Conservation (phyloP, 345 rosid species). For the Murraya koenigii region DNA sequence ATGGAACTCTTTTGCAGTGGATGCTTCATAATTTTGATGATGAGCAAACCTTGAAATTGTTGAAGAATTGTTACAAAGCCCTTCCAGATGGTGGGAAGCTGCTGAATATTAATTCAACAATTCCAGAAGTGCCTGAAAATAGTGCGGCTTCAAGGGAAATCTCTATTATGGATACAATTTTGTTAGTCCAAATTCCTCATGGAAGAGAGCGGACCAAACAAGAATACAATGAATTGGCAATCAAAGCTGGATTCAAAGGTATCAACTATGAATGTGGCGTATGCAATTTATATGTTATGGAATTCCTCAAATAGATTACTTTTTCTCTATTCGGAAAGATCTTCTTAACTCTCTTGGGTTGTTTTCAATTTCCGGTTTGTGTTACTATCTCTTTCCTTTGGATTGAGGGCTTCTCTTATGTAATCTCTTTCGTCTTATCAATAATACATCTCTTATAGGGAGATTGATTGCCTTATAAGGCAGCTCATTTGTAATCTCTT, state of each 20-base stretch:
- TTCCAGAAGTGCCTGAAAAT: neutral
- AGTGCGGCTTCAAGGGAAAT: neutral
- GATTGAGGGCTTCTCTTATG: neutral
- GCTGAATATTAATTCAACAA: neutral
- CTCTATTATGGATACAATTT: neutral
- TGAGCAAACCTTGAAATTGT: neutral
- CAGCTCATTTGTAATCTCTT: too few species aligned
- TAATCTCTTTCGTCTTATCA: neutral
- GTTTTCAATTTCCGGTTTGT: too few species aligned
- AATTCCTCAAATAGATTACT: neutral
- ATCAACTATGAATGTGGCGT: neutral
- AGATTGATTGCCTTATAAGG: too few species aligned
- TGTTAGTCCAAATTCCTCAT: neutral
- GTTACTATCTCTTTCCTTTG: neutral
- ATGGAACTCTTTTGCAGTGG: neutral
- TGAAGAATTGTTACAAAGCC: neutral
- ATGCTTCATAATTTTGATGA: neutral
- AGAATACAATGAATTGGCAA: neutral
- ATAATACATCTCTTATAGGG: too few species aligned
- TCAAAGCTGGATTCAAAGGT: neutral
- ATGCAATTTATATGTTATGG: neutral
- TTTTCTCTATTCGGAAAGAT: neutral
- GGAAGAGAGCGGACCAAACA: neutral
- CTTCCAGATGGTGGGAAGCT: neutral
- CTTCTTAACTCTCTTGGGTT: neutral